A percentile compares a stretch with the other conserved stretches of the same genome.
These are phyloP conservation scores for Nannizzia gypsea DNA, from an alignment of 2,329 filamentous ascomycete species.

Conservation along the genomic window DNA sequence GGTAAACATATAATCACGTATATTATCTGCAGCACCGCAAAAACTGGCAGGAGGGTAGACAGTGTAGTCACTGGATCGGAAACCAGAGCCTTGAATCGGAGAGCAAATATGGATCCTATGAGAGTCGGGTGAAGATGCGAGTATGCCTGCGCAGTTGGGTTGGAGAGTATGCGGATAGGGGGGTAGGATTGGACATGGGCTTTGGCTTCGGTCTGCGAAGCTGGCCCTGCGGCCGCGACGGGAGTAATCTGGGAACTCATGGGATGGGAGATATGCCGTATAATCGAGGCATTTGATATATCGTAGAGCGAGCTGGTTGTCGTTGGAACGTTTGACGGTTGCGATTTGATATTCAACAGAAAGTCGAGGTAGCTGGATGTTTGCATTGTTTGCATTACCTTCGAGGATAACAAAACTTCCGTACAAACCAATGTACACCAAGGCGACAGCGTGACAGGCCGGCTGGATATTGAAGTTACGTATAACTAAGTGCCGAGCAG, in stretches of 20 bases:
- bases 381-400: background rate
- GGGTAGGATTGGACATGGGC: slow-evolving; percentile 19
- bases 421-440: too few relatives aligned
- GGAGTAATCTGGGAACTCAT: slow-evolving; percentile 2
- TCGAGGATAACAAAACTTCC: background rate
- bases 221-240: background rate
- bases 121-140: slow-evolving; percentile 57
- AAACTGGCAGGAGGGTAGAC: slow-evolving; percentile 46
- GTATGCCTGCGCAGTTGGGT: slow-evolving; percentile 41
- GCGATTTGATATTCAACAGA: background rate
- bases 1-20: slow-evolving; percentile 51
- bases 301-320: background rate
- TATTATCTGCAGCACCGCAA: slow-evolving; percentile 51
- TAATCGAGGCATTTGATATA: background rate
- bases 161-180: slow-evolving; percentile 39
- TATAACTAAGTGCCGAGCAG: background rate
- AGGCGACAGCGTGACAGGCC: background rate
- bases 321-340: background rate
- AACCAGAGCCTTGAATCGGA: slow-evolving; percentile 56
- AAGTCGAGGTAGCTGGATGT: background rate
- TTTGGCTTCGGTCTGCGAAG: background rate
- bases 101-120: slow-evolving; percentile 51
- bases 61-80: slow-evolving; percentile 57
- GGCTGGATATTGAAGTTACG: background rate
- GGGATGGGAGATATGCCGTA: background rate